These are phyloP conservation scores for Solanum sejunctum DNA, from an alignment of 257 asterid genomes.

Conservation along the genomic window DNA sequence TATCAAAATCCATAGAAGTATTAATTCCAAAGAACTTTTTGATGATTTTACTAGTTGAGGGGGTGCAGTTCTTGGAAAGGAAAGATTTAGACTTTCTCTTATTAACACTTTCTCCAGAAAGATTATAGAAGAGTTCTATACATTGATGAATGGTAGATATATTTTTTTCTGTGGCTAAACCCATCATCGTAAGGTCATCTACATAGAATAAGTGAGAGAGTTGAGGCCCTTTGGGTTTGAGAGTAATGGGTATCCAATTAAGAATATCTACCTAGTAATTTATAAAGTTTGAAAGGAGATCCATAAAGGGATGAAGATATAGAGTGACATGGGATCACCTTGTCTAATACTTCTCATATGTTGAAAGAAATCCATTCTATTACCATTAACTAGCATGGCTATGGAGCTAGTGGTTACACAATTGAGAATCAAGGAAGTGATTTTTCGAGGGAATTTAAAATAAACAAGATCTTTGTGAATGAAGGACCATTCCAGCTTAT, in stretches of 20 bases:
- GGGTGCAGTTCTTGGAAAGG: not conserved
- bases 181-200: not conserved
- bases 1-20: not conserved
- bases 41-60: not conserved
- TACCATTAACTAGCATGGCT: no score
- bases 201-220: not conserved
- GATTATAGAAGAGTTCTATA: no score
- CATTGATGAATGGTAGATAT: not conserved
- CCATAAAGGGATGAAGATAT: not conserved
- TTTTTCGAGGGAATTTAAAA: not conserved
- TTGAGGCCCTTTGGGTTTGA: not conserved
- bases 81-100: not conserved
- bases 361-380: accelerated
- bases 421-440: not conserved
- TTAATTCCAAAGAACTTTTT: no score
- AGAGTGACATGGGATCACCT: not conserved
- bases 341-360: no score
- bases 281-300: no score
- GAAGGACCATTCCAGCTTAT: not conserved
- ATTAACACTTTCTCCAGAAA: not conserved
- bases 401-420: not conserved
- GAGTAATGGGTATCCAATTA: not conserved
- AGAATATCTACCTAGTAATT: not conserved
- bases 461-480: no score
- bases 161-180: no score